Evolutionary conservation across 208 protist genomes (phyloP).

Genomic region (Leishmania turanica): DNA sequence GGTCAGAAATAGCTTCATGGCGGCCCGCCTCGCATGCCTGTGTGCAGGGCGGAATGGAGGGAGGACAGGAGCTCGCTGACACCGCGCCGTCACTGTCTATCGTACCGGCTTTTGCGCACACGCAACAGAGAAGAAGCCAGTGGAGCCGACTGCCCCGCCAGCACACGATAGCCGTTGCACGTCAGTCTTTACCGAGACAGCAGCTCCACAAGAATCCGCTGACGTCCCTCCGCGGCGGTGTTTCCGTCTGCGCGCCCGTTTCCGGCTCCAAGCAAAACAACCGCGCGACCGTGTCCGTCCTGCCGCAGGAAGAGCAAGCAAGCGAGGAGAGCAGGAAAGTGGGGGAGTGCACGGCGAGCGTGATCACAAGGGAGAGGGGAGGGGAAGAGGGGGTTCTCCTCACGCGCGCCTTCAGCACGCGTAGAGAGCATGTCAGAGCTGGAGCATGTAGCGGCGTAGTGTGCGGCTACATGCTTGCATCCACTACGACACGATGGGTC

Average conservation of each 20-base stretch:
- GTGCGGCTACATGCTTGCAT: not conserved
- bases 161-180: not conserved
- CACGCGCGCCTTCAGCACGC: not conserved
- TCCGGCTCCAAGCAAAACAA: not conserved
- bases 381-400: not conserved
- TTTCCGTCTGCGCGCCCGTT: not conserved
- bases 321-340: not conserved
- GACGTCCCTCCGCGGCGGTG: not conserved
- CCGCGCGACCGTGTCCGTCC: too few species aligned
- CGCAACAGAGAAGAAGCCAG: not conserved
- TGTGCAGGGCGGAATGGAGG: not conserved
- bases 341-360: not conserved
- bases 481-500: not conserved
- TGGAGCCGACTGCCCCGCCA: not conserved
- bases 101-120: not conserved
- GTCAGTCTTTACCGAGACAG: not conserved
- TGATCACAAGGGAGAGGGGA: not conserved
- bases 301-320: not conserved
- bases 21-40: not conserved
- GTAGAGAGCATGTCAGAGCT: not conserved
- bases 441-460: not conserved
- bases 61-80: not conserved
- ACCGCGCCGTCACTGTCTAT: not conserved
- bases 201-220: not conserved
- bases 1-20: constrained; percentile 20